Conservation (phyloP, 129 eudicot species). For the Helichrysum umbraculigerum region DNA sequence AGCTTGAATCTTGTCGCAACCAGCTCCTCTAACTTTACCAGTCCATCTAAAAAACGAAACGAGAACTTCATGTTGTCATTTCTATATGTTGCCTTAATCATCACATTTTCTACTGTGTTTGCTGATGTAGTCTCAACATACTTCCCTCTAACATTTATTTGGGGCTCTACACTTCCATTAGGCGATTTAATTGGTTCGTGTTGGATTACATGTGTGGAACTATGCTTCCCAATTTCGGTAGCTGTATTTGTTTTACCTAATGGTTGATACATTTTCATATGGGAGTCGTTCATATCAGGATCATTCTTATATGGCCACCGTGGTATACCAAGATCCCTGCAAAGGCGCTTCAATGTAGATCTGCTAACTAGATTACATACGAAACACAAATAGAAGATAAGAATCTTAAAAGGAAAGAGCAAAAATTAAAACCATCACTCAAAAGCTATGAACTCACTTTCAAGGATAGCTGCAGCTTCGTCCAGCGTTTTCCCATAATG, state of each 20-base stretch:
- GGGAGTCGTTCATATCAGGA: neutral
- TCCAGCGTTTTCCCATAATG: neutral
- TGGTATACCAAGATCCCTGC: constrained; percentile 17
- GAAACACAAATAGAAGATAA: neutral
- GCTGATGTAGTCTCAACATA: neutral
- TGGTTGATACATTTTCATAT: no score
- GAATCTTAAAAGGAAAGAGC: neutral
- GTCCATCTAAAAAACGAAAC: constrained; percentile 7
- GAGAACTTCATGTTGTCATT: neutral
- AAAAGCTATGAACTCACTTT: constrained; percentile 3
- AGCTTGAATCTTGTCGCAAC: constrained; percentile 16
- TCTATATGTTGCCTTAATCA: constrained; percentile 13
- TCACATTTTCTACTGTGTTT: neutral
- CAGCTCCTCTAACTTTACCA: constrained; percentile 17
- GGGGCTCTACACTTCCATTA: neutral
- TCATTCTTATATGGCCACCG: constrained; percentile 11
- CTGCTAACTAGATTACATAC: constrained; percentile 17
- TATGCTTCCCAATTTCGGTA: constrained; percentile 3
- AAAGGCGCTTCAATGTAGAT: constrained; percentile 17
- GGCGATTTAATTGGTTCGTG: neutral
- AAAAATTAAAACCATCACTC: neutral
- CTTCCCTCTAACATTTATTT: neutral
- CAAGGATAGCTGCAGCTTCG: neutral
- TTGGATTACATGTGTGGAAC: constrained; percentile 2
- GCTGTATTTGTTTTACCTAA: no score